Conservation (phyloP, 495 filamentous ascomycete genomes). For the Trichoderma erinaceum region DNA sequence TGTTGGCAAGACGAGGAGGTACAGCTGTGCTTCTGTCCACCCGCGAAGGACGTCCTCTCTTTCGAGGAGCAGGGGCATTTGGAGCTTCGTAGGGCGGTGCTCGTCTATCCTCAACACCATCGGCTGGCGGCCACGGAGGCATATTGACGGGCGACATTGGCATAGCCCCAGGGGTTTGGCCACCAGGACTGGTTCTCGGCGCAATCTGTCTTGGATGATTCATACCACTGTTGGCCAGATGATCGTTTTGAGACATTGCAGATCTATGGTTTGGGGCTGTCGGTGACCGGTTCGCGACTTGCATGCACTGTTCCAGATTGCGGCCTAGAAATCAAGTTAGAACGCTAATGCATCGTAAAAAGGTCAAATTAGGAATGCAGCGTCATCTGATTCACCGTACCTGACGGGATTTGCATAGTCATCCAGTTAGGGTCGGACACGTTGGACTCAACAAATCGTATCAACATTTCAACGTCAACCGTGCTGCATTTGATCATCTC, state of each 20-base stretch:
- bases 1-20: slow-evolving; percentile 7
- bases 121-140: background rate
- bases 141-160: background rate
- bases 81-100: background rate
- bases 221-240: slow-evolving; percentile 5
- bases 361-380: slow-evolving; percentile 14
- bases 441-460: slow-evolving; percentile 29
- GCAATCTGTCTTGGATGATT: background rate
- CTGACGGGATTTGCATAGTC: slow-evolving; percentile 31
- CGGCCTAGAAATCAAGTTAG: slow-evolving; percentile 12
- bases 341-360: background rate
- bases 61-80: background rate
- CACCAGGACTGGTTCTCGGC: background rate
- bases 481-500: slow-evolving; percentile 39
- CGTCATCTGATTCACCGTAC: slow-evolving; percentile 22
- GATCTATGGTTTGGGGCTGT: background rate
- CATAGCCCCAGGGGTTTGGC: background rate
- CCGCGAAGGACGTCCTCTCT: slow-evolving; percentile 14
- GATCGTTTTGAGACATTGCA: slow-evolving; percentile 6
- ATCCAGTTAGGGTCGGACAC: slow-evolving; percentile 23
- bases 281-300: background rate
- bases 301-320: slow-evolving; percentile 14
- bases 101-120: slow-evolving; percentile 1
- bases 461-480: slow-evolving; percentile 31
- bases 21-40: background rate